Evolutionary conservation across 768 basidiomycete species (phyloP).

Genomic region (Ephemerocybe angulata): DNA sequence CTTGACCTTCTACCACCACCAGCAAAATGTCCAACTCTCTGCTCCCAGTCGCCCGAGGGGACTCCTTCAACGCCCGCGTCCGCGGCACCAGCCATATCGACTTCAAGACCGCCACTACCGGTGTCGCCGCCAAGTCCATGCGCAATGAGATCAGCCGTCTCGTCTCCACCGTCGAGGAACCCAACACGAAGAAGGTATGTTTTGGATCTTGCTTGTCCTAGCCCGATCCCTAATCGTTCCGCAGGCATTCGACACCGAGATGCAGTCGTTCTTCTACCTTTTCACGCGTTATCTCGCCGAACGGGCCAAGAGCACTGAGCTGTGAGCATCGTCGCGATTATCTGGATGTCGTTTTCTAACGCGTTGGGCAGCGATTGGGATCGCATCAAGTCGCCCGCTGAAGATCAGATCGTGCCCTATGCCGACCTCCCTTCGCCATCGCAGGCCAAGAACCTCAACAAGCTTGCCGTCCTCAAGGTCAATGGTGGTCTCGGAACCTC

Average conservation of each 20-base stretch:
- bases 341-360: too few relatives aligned
- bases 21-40: slow-evolving; percentile 51
- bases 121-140: slow-evolving; percentile 93
- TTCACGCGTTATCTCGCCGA: slow-evolving; percentile 93
- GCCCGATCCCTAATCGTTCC: slow-evolving; percentile 19
- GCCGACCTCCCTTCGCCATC: slow-evolving; percentile 57
- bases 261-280: slow-evolving; percentile 94
- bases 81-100: slow-evolving; percentile 83
- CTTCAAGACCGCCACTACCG: slow-evolving; percentile 97
- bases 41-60: slow-evolving; percentile 51
- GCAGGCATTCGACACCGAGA: slow-evolving; percentile 86
- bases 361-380: slow-evolving; percentile 92
- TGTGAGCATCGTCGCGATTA: too few relatives aligned
- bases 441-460: slow-evolving; percentile 71
- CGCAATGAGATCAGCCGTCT: slow-evolving; percentile 96
- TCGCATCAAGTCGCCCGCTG: slow-evolving; percentile 80
- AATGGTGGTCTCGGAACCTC: slow-evolving; percentile 88
- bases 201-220: slow-evolving; percentile 1
- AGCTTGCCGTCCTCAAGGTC: slow-evolving; percentile 90
- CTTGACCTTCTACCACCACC: slow-evolving; percentile 12
- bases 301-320: slow-evolving; percentile 80
- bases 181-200: slow-evolving; percentile 74
- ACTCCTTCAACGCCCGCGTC: slow-evolving; percentile 67
- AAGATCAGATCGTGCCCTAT: slow-evolving; percentile 85
- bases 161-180: slow-evolving; percentile 81